Evolutionary conservation across 1,139 yeast genomes (phyloP), one percentile per base, ranked within the genome.

Genomic region (Suhomyces bribrorum): DNA sequence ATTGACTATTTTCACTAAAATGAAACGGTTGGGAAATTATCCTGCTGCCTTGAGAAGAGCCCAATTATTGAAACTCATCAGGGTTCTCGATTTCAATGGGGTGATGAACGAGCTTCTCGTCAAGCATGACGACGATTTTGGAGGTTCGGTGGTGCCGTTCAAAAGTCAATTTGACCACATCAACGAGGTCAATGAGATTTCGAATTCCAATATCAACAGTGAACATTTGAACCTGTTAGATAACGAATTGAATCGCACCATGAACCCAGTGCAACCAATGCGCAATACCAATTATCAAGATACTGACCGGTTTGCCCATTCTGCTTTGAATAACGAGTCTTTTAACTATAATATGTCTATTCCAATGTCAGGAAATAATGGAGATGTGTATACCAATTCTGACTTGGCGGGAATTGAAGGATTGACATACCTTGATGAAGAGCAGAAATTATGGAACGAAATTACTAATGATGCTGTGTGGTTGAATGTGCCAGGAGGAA

Each of bases 1-100:
- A 0, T 62, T 86, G 28, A 68, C 64, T 4, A 75, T 86, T 4
- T 83, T 86, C 51, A 81, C 87, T 7, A 80, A 76, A 49, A 86
- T 86, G 92, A 79, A 84, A 51, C 74, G 77, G 41, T 64, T 84
- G 40, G 92, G 95, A 0, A 85, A 84, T 52, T 82, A 83, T 53
- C 90, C 92, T 0, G 90, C 90, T 1, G 86, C 86, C 7, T 62
- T 83, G 18, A 70, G 94, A 53, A 66, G 88, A 45, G 86, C 86
- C 0, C 95, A 86, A 53, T 60, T 86, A 27, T 62, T 86, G 40
- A 82, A 81, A 44, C 64, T 86, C 38, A 75, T 84, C 48, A 67
- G 78, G 27, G 77, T 84, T 8, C 62, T 85, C 34, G 89, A 86
- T 55, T 83, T 83, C 55, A 80, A 81, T 57, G 83, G 83, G 6